Conservation (phyloP, 805 yeast species). For the Vanderwaltozyma verrucispora region DNA sequence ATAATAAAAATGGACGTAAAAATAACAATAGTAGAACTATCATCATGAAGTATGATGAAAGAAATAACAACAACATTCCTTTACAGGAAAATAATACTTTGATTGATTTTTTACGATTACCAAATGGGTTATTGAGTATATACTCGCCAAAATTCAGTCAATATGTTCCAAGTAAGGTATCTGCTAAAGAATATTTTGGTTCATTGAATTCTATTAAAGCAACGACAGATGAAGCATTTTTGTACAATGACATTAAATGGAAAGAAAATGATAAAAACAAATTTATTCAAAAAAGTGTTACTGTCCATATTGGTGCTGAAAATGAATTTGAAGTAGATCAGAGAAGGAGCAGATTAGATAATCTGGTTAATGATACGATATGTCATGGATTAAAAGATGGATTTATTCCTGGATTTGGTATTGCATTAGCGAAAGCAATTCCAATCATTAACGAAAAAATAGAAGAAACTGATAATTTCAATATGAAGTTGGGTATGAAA, state of each 20-base stretch:
- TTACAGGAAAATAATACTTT: conserved; percentile 21
- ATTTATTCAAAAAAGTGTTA: conserved; percentile 19
- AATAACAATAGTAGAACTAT: conserved; percentile 10
- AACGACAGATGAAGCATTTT: conserved; percentile 24
- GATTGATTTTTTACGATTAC: conserved; percentile 19
- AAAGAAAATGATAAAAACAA: conserved; percentile 3
- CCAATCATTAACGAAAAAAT: conserved; percentile 3
- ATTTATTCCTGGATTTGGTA: conserved; percentile 19
- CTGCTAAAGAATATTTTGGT: conserved; percentile 22
- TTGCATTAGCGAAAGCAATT: conserved; percentile 16
- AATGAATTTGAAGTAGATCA: conserved; percentile 23
- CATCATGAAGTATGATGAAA: conserved; percentile 16
- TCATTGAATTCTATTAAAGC: conserved; percentile 23
- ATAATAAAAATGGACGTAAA: conserved; percentile 23
- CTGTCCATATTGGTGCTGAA: conserved; percentile 24
- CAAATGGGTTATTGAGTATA: conserved; percentile 18
- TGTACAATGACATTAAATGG: conserved; percentile 14
- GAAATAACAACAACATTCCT: conserved; percentile 8
- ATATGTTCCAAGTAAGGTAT: conserved; percentile 22
- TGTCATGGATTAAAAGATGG: conserved; percentile 22
- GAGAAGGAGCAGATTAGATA: conserved; percentile 19
- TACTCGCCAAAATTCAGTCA: conserved; percentile 23
- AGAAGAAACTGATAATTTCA: neutral
- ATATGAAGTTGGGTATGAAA: conserved; percentile 7
- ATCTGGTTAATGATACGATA: conserved; percentile 18